A percentile compares a stretch with the other conserved stretches of the same genome.
phyloP scores from a whole-genome alignment of 345 rosid species.

The Pugionium cornutum region DNA sequence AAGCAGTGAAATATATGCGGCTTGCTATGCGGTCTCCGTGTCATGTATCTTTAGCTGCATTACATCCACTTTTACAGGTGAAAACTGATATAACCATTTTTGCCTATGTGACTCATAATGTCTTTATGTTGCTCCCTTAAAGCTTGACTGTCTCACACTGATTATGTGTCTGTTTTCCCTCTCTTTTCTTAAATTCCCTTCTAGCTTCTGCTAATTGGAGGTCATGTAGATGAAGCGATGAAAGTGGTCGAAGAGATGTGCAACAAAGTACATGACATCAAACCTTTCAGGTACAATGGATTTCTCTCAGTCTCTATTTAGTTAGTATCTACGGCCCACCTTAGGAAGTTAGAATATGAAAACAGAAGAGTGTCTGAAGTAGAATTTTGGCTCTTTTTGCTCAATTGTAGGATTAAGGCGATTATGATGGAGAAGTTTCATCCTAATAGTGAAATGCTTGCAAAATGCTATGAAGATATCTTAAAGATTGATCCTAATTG shows the following conservation, averaged over 20 bases:
- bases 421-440: slow-evolving; percentile 57
- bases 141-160: slow-evolving; percentile 9
- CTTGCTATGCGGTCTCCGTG: slow-evolving; percentile 49
- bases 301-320: slow-evolving; percentile 6
- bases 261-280: slow-evolving; percentile 42
- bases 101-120: neutral
- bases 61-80: slow-evolving; percentile 86
- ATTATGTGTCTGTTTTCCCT: slow-evolving; percentile 1
- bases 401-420: slow-evolving; percentile 57
- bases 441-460: slow-evolving; percentile 43
- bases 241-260: slow-evolving; percentile 57
- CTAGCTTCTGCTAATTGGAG: slow-evolving; percentile 73
- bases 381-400: slow-evolving; percentile 1
- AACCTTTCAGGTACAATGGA: slow-evolving; percentile 60
- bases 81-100: neutral
- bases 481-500: slow-evolving; percentile 77
- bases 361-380: slow-evolving; percentile 18
- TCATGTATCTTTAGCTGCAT: slow-evolving; percentile 48
- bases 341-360: slow-evolving; percentile 9
- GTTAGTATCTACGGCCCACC: neutral
- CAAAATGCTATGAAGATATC: slow-evolving; percentile 61
- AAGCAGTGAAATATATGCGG: slow-evolving; percentile 62
- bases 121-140: neutral
- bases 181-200: neutral
- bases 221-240: slow-evolving; percentile 62